phyloP scores from a whole-genome alignment of 306 rosid species.

The Albizia julibrissin region DNA sequence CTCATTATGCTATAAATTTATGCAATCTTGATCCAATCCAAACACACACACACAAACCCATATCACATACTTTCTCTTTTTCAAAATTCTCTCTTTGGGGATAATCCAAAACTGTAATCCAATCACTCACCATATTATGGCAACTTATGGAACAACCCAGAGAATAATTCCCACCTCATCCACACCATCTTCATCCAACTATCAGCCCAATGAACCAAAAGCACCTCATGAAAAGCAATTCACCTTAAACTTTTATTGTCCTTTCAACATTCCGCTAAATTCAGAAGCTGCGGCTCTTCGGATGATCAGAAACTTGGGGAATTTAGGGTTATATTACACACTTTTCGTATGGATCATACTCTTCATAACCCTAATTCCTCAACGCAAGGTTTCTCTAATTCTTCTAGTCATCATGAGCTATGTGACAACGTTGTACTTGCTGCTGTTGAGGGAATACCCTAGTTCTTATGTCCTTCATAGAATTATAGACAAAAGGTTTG shows the following conservation, averaged over 20 bases:
- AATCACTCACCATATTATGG: not conserved
- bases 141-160: not conserved
- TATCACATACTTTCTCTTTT: too few relatives aligned
- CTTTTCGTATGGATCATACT: constrained; percentile 68
- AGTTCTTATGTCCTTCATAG: constrained; percentile 50
- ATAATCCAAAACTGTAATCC: too few relatives aligned
- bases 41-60: too few relatives aligned
- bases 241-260: constrained; percentile 30
- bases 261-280: constrained; percentile 53
- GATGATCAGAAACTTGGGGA: constrained; percentile 42
- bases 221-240: constrained; percentile 24
- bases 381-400: constrained; percentile 50
- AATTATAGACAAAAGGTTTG: constrained; percentile 43
- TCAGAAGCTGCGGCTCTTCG: constrained; percentile 53
- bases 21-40: too few relatives aligned
- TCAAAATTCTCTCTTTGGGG: too few relatives aligned
- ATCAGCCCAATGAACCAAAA: constrained; percentile 39
- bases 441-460: constrained; percentile 42
- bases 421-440: constrained; percentile 45
- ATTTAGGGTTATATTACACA: constrained; percentile 48
- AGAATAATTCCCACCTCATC: not conserved
- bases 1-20: too few relatives aligned
- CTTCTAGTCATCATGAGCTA: constrained; percentile 51
- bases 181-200: not conserved
- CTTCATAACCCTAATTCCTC: constrained; percentile 58